phyloP scores from a whole-genome alignment of 2,329 filamentous ascomycete genomes.

The Nemania serpens region DNA sequence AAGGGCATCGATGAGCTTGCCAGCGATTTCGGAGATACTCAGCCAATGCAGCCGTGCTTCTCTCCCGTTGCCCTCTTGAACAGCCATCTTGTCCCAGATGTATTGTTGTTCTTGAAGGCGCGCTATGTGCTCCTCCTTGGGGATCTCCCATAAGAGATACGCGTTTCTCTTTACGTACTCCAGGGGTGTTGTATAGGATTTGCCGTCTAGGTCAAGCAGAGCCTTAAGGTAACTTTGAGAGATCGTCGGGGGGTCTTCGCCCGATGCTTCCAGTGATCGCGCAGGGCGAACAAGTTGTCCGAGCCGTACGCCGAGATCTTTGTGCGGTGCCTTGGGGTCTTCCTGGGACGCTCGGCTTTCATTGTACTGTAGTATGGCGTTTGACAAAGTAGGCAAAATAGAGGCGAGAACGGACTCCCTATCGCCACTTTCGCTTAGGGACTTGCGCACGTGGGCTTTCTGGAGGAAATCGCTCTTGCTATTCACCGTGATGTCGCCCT shows the following conservation, averaged over 20 bases:
- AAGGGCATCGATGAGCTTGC: slow-evolving; percentile 25
- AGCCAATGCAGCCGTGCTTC: slow-evolving; percentile 1
- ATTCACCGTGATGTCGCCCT: slow-evolving; percentile 83
- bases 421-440: not conserved
- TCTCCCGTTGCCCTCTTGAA: slow-evolving; percentile 2
- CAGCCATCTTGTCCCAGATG: slow-evolving; percentile 7
- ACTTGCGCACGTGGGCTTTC: slow-evolving; percentile 31
- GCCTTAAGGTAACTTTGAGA: slow-evolving; percentile 28
- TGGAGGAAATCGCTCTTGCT: slow-evolving; percentile 84
- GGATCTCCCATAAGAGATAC: slow-evolving; percentile 38
- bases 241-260: not conserved
- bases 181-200: slow-evolving; percentile 17
- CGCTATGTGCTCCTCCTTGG: slow-evolving; percentile 18
- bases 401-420: slow-evolving; percentile 11
- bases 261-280: not conserved
- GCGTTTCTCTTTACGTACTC: slow-evolving; percentile 30
- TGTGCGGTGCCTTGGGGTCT: not conserved
- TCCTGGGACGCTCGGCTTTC: slow-evolving; percentile 7
- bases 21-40: slow-evolving; percentile 26
- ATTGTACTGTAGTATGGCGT: slow-evolving; percentile 25
- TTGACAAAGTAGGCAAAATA: slow-evolving; percentile 22
- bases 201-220: slow-evolving; percentile 30
- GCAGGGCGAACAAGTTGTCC: slow-evolving; percentile 19
- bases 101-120: slow-evolving; percentile 13
- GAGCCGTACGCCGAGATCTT: slow-evolving; percentile 18